Conservation (phyloP, 2,329 filamentous ascomycete genomes). For the Alternaria incomplexa region DNA sequence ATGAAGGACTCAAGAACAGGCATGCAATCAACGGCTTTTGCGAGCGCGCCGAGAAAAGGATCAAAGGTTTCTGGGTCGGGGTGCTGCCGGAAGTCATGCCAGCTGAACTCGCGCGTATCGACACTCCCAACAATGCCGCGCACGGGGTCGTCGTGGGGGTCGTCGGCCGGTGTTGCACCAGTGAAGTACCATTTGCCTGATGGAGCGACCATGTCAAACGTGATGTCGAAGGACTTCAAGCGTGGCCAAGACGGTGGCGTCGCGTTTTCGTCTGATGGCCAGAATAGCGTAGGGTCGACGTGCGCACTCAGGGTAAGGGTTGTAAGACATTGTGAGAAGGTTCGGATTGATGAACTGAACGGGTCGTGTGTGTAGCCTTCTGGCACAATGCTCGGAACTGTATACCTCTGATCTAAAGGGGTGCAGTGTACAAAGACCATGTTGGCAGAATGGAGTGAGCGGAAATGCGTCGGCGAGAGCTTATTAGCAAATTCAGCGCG, state of each 20-base stretch:
- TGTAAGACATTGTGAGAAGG: conserved; percentile 15
- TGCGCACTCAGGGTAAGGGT: conserved; percentile 11
- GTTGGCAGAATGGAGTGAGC: not conserved
- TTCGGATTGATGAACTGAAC: conserved; percentile 16
- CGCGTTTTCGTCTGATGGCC: conserved; percentile 8
- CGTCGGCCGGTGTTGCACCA: conserved; percentile 1
- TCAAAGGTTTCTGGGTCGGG: conserved; percentile 17
- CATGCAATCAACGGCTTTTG: conserved; percentile 23
- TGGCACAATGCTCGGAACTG: conserved; percentile 9
- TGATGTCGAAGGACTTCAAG: conserved; percentile 13
- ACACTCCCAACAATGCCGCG: conserved; percentile 3
- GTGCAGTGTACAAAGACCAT: conserved; percentile 6
- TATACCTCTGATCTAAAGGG: conserved; percentile 4
- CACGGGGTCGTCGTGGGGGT: not conserved
- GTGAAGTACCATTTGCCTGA: conserved; percentile 21
- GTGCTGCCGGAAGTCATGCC: conserved; percentile 10
- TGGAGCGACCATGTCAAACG: conserved; percentile 10
- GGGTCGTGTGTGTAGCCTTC: conserved; percentile 7
- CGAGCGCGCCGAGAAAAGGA: conserved; percentile 23
- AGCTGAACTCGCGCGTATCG: not conserved
- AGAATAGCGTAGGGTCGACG: conserved; percentile 21
- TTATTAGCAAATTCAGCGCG: conserved; percentile 5
- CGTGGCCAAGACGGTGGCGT: conserved; percentile 12
- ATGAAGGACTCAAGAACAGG: conserved; percentile 12
- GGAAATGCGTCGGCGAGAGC: not conserved